A percentile compares a stretch with the other conserved stretches of the same genome.
phyloP scores from a whole-genome alignment of 2,329 filamentous ascomycete species.

The Scedosporium boydii region DNA sequence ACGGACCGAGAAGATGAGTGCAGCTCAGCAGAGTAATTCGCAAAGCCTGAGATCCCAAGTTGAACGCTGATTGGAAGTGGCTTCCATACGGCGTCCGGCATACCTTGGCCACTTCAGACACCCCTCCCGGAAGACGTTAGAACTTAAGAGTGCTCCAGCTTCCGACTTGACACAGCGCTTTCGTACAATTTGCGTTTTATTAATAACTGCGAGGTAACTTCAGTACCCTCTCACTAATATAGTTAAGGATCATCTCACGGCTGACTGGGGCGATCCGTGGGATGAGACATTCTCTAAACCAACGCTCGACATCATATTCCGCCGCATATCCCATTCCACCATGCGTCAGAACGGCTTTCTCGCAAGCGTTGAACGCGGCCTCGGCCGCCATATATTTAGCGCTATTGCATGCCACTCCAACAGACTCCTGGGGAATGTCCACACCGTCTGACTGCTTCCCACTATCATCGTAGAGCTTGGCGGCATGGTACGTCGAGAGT shows the following conservation, averaged over 20 bases:
- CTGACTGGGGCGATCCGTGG: slow-evolving; percentile 56
- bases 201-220: slow-evolving; percentile 58
- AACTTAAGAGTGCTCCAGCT: no score
- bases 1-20: no score
- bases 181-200: neutral
- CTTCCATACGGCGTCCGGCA: no score
- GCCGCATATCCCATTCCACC: slow-evolving; percentile 58
- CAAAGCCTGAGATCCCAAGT: no score
- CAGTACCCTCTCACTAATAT: slow-evolving; percentile 59
- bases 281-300: slow-evolving; percentile 54
- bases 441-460: slow-evolving; percentile 31
- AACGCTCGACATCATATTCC: slow-evolving; percentile 57
- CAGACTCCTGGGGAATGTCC: slow-evolving; percentile 38
- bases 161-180: no score
- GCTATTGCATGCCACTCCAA: slow-evolving; percentile 58
- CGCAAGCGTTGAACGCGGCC: slow-evolving; percentile 52
- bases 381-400: slow-evolving; percentile 64
- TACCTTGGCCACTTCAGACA: no score
- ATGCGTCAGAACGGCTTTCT: slow-evolving; percentile 48
- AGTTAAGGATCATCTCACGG: slow-evolving; percentile 69
- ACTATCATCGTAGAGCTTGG: slow-evolving; percentile 49
- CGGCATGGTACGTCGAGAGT: slow-evolving; percentile 56
- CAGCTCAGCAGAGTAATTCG: no score
- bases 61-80: no score
- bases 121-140: no score